These are phyloP conservation scores for Dactylella cylindrospora DNA, from an alignment of 2,329 filamentous ascomycete genomes.

Conservation along the genomic window DNA sequence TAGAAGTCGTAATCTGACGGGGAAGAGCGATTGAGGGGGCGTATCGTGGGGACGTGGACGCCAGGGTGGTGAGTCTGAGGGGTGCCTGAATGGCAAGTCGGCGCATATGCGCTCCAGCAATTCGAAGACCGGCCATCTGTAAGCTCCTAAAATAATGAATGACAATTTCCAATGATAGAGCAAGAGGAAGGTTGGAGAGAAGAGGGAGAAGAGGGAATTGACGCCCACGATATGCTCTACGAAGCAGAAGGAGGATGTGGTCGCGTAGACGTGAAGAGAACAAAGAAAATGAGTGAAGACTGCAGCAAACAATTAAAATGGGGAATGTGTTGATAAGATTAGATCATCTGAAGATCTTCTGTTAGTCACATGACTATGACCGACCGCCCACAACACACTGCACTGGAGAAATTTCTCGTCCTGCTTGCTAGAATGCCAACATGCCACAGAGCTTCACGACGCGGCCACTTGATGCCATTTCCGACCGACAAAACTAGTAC, in stretches of 20 bases:
- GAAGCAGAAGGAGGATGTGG: neutral
- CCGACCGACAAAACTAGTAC: too few species aligned
- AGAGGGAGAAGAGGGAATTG: neutral
- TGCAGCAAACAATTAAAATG: too few species aligned
- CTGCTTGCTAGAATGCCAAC: too few species aligned
- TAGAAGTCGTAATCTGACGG: conserved; percentile 20
- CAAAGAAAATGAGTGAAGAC: too few species aligned
- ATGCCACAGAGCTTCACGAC: too few species aligned
- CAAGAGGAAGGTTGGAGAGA: neutral
- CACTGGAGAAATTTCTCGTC: too few species aligned
- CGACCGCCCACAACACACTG: too few species aligned
- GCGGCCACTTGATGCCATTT: too few species aligned
- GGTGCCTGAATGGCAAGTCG: conserved; percentile 7
- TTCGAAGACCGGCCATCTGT: conserved; percentile 22
- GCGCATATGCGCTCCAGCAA: conserved; percentile 17
- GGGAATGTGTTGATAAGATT: conserved; percentile 24
- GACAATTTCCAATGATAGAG: neutral
- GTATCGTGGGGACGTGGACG: conserved; percentile 14
- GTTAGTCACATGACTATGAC: too few species aligned
- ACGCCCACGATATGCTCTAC: too few species aligned
- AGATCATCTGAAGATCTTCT: too few species aligned
- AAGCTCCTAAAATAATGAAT: too few species aligned
- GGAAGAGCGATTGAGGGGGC: conserved; percentile 2
- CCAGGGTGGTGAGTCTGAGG: conserved; percentile 7
- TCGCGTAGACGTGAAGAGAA: conserved; percentile 9